Percentiles rank a stretch among this genome's conserved stretches.
phyloP scores from a whole-genome alignment of 2,329 filamentous ascomycete genomes.

The Aspergillus sp. region DNA sequence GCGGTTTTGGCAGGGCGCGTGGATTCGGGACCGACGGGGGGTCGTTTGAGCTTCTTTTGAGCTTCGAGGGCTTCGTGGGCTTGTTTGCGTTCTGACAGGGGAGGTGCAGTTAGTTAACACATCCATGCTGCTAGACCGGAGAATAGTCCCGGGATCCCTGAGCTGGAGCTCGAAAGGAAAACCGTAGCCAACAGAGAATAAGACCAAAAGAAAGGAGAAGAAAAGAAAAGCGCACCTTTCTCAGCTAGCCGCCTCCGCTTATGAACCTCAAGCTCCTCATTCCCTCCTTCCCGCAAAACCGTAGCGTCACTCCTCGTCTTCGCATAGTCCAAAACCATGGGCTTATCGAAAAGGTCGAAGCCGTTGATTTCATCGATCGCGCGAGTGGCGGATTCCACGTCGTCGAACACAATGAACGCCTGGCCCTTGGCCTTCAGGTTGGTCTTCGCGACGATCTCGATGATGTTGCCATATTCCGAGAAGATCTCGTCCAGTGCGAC shows the following conservation, averaged over 20 bases:
- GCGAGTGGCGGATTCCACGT: conserved; percentile 70
- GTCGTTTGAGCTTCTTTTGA: conserved; percentile 72
- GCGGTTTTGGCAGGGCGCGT: conserved; percentile 68
- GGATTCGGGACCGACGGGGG: conserved; percentile 47
- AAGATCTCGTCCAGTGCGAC: conserved; percentile 75
- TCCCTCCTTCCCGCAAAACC: conserved; percentile 69
- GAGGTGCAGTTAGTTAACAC: not conserved
- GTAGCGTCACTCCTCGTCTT: conserved; percentile 84
- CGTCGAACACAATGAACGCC: conserved; percentile 90
- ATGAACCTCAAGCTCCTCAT: conserved; percentile 82
- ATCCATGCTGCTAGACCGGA: no score
- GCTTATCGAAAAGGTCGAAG: conserved; percentile 90
- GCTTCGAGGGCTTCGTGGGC: conserved; percentile 77
- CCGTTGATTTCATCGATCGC: conserved; percentile 89
- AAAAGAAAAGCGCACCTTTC: conserved; percentile 63
- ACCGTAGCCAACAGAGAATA: conserved; percentile 4
- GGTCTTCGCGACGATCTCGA: conserved; percentile 84
- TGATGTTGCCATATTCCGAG: conserved; percentile 79
- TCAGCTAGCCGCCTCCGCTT: conserved; percentile 81
- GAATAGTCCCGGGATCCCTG: no score
- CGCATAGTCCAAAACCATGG: conserved; percentile 81
- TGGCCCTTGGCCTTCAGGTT: conserved; percentile 93
- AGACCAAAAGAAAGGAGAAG: conserved; percentile 4
- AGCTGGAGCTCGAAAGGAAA: no score
- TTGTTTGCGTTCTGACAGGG: conserved; percentile 66